Evolutionary conservation across 129 eudicot genomes (phyloP).

Genomic region (Glebionis coronaria): DNA sequence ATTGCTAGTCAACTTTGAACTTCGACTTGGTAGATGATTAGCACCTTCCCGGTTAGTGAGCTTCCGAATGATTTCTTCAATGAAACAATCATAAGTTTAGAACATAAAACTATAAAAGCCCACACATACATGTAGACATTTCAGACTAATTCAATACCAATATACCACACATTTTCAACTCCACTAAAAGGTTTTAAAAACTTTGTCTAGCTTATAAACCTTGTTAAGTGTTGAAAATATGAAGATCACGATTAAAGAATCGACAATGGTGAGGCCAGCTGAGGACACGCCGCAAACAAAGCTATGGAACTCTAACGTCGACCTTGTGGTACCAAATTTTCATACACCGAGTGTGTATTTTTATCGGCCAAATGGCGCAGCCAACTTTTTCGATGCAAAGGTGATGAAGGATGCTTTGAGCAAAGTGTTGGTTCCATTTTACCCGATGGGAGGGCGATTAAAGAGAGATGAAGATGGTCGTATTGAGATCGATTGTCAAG

Average conservation of each 20-base stretch:
- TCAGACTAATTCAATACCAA: constrained; percentile 17
- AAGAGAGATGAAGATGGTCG: neutral
- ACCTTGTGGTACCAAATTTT: neutral
- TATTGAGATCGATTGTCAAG: constrained; percentile 12
- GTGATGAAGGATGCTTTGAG: constrained; percentile 18
- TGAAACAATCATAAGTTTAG: neutral
- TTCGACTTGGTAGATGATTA: constrained; percentile 12
- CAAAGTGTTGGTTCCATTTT: constrained; percentile 2
- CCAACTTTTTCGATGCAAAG: constrained; percentile 3
- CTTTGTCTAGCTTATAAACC: no score
- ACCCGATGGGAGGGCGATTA: constrained; percentile 6
- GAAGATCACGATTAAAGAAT: neutral
- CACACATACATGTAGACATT: constrained; percentile 12
- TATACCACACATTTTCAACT: constrained; percentile 3
- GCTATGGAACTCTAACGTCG: constrained; percentile 17
- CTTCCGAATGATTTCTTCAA: neutral
- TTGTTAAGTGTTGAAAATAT: neutral
- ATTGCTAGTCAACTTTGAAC: neutral
- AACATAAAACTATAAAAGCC: constrained; percentile 20
- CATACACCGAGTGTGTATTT: constrained; percentile 5
- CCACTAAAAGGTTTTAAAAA: neutral
- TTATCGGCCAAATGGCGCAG: constrained; percentile 1
- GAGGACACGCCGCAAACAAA: constrained; percentile 6
- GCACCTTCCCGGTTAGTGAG: constrained; percentile 20
- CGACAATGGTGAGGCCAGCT: constrained; percentile 10